Evolutionary conservation across 225 moss, liverwort and hornwort genomes (phyloP), one percentile per base, ranked within the genome.

Genomic region (Straminergon stramineum): DNA sequence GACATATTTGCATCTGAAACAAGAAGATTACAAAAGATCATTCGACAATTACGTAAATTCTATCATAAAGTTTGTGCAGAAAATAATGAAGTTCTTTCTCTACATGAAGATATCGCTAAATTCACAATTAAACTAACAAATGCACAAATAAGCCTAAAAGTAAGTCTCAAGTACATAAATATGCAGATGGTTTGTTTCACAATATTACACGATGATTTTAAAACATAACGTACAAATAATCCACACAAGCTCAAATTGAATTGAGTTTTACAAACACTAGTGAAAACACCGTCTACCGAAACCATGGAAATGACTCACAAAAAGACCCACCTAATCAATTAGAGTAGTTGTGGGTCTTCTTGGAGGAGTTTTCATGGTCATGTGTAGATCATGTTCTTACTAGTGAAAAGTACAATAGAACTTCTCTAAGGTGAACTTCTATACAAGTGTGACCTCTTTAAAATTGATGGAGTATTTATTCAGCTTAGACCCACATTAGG

Each of bases 21-120:
- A 22, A 90, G 83, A 84, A 91, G 92, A 76, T 87, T 92, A 62
- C 92, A 93, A 84, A 90, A 91, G 52, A 67, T 88, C 17, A 86
- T 92, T 60, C 81, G 8, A 58, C 9, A 5, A 10, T 76, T 92
- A 19, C 76, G 71, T 3, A 77, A 43, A 85, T 45, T 70, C 13
- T 93, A 93, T 56, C 80, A 91, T 20, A 88, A 23, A 86, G 37
- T 93, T 63, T 93, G 89, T 76, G 17, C 13, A 13, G 4, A 88
- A 75, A 92, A 93, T 31, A 90, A 81, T 69, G 84, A 91, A 79
- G 65, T 84, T 84, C 19, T 63, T 52, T 16, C 37, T 37, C 57
- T 92, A 10, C 52, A 1, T 35, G 76, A 90, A 39, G 83, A 84
- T 24, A 84, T 92, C 3, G 3, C 37, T 3, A 91, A 89, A 52